Evolutionary conservation across 441 rosid genomes (phyloP).

Genomic region (Erodium moschatum): DNA sequence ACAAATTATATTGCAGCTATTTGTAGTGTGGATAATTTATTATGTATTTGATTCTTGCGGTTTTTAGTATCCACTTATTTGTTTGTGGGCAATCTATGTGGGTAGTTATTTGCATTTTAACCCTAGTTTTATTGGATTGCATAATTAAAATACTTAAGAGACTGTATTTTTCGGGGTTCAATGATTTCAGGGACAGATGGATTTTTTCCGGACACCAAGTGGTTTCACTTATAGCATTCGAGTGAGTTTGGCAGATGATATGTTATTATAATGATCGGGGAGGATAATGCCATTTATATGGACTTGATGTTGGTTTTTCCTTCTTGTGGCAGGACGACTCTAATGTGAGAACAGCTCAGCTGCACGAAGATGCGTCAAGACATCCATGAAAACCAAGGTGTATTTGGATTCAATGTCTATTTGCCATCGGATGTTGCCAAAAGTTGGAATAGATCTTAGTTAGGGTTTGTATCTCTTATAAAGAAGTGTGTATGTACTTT

Average conservation of each 20-base stretch:
- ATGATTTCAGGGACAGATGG: slow-evolving; percentile 51
- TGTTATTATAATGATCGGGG: not conserved
- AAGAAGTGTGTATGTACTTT: not conserved
- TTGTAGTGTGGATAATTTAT: too few relatives aligned
- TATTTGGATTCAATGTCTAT: too few relatives aligned
- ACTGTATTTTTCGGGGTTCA: not conserved
- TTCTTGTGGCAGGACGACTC: slow-evolving; percentile 53
- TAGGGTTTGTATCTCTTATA: not conserved
- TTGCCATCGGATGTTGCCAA: not conserved
- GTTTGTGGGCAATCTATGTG: too few relatives aligned
- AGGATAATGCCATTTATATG: not conserved
- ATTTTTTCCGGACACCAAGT: slow-evolving; percentile 55
- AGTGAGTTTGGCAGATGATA: slow-evolving; percentile 33
- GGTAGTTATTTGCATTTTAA: too few relatives aligned
- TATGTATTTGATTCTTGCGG: too few relatives aligned
- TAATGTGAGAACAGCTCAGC: slow-evolving; percentile 55
- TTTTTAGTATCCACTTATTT: too few relatives aligned
- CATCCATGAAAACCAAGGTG: slow-evolving; percentile 33
- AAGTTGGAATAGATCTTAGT: not conserved
- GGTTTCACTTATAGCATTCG: slow-evolving; percentile 53
- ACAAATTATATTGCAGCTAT: too few relatives aligned
- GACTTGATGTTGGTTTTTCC: not conserved
- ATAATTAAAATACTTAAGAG: slow-evolving; percentile 9
- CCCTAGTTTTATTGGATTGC: not conserved
- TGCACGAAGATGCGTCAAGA: slow-evolving; percentile 68